These are phyloP conservation scores for Lachnellula suecica DNA, from an alignment of 2,329 filamentous ascomycete genomes.

Conservation along the genomic window DNA sequence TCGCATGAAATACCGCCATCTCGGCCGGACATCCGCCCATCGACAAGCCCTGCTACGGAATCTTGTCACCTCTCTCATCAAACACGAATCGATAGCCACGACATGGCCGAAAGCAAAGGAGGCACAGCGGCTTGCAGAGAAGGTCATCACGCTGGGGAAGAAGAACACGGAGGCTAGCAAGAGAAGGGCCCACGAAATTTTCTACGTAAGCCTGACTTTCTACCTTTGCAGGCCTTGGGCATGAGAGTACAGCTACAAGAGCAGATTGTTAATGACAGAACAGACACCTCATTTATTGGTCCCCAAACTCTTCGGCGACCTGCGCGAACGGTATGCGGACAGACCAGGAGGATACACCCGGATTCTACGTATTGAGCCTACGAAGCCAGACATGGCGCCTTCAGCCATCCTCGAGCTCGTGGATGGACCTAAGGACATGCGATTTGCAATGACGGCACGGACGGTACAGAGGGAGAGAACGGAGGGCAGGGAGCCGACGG, in stretches of 20 bases:
- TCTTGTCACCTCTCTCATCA: slow-evolving; percentile 90
- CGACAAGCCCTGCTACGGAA: slow-evolving; percentile 92
- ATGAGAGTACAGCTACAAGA: neutral
- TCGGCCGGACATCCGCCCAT: slow-evolving; percentile 83
- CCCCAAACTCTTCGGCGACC: slow-evolving; percentile 83
- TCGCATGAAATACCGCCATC: slow-evolving; percentile 81
- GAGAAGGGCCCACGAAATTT: slow-evolving; percentile 73
- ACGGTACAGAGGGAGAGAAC: slow-evolving; percentile 67
- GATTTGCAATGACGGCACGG: slow-evolving; percentile 90
- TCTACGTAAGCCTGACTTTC: slow-evolving; percentile 66
- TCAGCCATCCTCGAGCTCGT: slow-evolving; percentile 93
- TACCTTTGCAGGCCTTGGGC: neutral
- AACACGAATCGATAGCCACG: slow-evolving; percentile 90
- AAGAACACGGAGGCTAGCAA: slow-evolving; percentile 82
- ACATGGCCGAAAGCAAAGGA: slow-evolving; percentile 98
- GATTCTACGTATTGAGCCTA: slow-evolving; percentile 86
- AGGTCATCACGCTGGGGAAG: slow-evolving; percentile 92
- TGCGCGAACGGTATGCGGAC: slow-evolving; percentile 74
- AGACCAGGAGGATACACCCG: slow-evolving; percentile 93
- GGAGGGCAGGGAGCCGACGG: slow-evolving; percentile 58
- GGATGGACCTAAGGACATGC: slow-evolving; percentile 90
- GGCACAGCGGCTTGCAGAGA: slow-evolving; percentile 88
- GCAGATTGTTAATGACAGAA: neutral
- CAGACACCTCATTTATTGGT: slow-evolving; percentile 69
- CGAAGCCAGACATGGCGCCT: slow-evolving; percentile 81